Percentiles rank a stretch among this genome's conserved stretches.
These are phyloP conservation scores for Hagleromyces aurorensis DNA, from an alignment of 805 yeast genomes.

Conservation along the genomic window DNA sequence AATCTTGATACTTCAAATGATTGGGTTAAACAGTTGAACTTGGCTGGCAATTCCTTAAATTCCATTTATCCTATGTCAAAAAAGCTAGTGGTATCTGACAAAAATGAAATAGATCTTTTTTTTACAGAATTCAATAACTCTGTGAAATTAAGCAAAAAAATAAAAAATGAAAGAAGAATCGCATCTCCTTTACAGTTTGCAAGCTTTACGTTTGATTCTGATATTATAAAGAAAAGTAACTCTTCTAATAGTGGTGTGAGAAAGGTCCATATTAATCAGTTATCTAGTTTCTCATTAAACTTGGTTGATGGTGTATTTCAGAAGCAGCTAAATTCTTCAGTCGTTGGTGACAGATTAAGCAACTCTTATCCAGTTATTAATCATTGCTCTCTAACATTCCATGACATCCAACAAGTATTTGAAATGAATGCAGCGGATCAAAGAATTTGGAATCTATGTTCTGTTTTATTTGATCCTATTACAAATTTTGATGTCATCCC, in stretches of 20 bases:
- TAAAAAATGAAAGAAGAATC: conserved; percentile 26
- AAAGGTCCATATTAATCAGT: too few species aligned
- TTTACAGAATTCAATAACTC: conserved; percentile 38
- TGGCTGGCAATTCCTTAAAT: conserved; percentile 33
- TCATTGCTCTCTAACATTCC: conserved; percentile 30
- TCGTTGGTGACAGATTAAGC: conserved; percentile 19
- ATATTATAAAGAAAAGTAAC: conserved; percentile 11
- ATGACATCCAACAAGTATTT: conserved; percentile 15
- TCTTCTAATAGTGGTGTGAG: conserved; percentile 8
- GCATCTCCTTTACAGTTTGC: conserved; percentile 17
- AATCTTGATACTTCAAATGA: conserved; percentile 44
- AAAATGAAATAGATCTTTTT: conserved; percentile 12
- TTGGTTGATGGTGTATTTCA: conserved; percentile 14
- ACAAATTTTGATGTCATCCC: conserved; percentile 16
- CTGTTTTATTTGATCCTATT: conserved; percentile 51
- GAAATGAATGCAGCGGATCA: conserved; percentile 17
- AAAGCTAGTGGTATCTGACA: conserved; percentile 1
- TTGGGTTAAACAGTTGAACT: conserved; percentile 57
- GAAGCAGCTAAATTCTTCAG: conserved; percentile 20
- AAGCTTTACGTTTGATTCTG: conserved; percentile 15
- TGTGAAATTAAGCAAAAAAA: conserved; percentile 22
- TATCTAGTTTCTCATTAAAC: conserved; percentile 2
- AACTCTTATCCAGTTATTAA: conserved; percentile 35
- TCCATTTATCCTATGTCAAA: conserved; percentile 29
- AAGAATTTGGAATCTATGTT: conserved; percentile 47